These are phyloP conservation scores for Epichloe amarillans DNA, from an alignment of 2,329 filamentous ascomycete genomes.

Conservation along the genomic window DNA sequence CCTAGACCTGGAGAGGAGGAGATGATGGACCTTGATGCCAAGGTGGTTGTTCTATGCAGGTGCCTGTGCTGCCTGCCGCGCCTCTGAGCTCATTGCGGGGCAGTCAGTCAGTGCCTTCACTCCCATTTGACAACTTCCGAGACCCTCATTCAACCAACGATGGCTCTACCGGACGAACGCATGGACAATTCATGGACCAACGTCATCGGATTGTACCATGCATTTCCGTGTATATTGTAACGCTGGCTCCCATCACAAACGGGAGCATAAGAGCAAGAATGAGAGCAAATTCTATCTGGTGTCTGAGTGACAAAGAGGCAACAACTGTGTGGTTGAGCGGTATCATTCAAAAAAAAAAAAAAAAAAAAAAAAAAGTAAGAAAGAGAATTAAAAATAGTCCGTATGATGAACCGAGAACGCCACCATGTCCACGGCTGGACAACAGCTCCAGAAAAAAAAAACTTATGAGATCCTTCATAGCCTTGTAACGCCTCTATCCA, in stretches of 20 bases:
- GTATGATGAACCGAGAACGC: conserved; percentile 3
- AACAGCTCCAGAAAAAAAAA: conserved; percentile 20
- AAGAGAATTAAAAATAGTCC: background rate
- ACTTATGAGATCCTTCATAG: conserved; percentile 20
- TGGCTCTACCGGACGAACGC: background rate
- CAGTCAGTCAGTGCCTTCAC: background rate
- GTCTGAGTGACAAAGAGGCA: background rate
- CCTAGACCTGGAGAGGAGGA: background rate
- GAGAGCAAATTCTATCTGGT: background rate
- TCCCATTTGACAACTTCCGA: background rate
- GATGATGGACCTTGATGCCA: background rate
- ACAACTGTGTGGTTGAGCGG: background rate
- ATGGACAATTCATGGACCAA: too few species aligned
- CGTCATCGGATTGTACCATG: too few species aligned
- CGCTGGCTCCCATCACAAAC: background rate
- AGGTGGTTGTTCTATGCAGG: background rate
- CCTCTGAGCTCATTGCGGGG: conserved; percentile 3
- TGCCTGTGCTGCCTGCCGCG: background rate
- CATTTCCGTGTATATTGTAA: background rate
- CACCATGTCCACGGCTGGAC: conserved; percentile 3
- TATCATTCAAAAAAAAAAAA: background rate
- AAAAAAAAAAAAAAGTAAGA: background rate
- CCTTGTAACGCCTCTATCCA: conserved; percentile 19
- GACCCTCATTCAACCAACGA: background rate
- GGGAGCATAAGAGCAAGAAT: background rate